Percentiles rank a stretch among this genome's conserved stretches.
Conservation (phyloP, 352 stramenopile genomes). For the Albugo candida region DNA sequence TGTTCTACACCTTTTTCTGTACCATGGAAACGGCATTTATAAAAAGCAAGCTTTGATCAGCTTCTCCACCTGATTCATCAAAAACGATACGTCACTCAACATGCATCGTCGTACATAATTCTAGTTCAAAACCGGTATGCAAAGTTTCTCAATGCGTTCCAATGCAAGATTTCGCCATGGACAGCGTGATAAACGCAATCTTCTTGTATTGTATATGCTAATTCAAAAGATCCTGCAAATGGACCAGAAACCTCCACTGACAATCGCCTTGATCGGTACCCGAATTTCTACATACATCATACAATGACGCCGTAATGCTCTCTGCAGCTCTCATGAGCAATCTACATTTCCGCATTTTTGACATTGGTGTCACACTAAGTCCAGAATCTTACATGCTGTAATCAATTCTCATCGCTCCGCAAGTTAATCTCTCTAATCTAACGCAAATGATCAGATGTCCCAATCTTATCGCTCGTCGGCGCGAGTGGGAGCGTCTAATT, state of each 20-base stretch:
- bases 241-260: constrained; percentile 31
- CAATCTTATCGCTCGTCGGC: constrained; percentile 20
- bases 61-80: no score
- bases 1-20: no score
- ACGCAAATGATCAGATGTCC: constrained; percentile 27
- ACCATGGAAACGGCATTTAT: no score
- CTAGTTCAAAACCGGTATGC: no score
- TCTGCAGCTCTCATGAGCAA: neutral
- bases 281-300: neutral
- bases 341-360: neutral
- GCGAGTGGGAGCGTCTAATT: constrained; percentile 26
- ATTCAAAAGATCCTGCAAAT: constrained; percentile 27
- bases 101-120: no score
- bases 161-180: neutral
- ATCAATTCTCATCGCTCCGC: no score
- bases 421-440: no score
- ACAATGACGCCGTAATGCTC: neutral
- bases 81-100: no score
- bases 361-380: no score
- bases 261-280: constrained; percentile 13
- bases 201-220: constrained; percentile 1
- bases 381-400: no score
- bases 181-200: neutral
- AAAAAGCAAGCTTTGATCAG: no score
- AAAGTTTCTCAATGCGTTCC: neutral